These are phyloP conservation scores for Macrocybe gigantea DNA, from an alignment of 768 basidiomycete genomes.

Conservation along the genomic window DNA sequence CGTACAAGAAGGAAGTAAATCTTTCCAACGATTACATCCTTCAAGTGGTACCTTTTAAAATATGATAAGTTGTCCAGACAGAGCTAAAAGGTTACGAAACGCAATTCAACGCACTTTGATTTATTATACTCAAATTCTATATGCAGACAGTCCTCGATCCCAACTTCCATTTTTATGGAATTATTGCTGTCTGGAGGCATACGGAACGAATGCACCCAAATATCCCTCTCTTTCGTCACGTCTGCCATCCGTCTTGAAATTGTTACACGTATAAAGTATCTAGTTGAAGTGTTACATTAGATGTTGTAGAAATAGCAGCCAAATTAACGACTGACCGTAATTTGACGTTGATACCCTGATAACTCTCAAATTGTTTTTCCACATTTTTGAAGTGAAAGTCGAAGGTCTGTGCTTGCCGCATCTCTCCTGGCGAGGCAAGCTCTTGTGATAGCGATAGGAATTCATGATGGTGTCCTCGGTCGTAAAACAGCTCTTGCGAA, in stretches of 20 bases:
- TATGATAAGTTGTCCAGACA: not conserved
- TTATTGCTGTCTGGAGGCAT: constrained; percentile 99
- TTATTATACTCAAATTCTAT: constrained; percentile 99
- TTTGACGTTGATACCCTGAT: constrained; percentile 98
- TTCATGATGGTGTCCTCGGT: constrained; percentile 96
- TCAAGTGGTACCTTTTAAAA: constrained; percentile 81
- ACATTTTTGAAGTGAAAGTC: constrained; percentile 99
- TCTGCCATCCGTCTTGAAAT: constrained; percentile 92
- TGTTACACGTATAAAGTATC: constrained; percentile 89
- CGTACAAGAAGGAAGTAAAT: constrained; percentile 98
- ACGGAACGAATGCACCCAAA: constrained; percentile 98
- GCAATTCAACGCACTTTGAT: constrained; percentile 67
- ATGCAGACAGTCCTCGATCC: constrained; percentile 97
- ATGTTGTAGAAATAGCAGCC: not conserved
- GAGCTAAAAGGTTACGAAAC: not conserved
- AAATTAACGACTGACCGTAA: constrained; percentile 55
- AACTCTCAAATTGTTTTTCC: constrained; percentile 98
- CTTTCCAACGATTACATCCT: constrained; percentile 99
- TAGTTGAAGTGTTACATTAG: constrained; percentile 23
- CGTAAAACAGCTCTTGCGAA: constrained; percentile 80
- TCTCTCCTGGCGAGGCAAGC: constrained; percentile 91
- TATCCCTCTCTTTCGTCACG: constrained; percentile 85
- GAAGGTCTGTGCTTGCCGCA: constrained; percentile 93
- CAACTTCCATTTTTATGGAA: constrained; percentile 99
- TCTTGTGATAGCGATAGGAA: constrained; percentile 95